Percentiles rank a stretch among this genome's conserved stretches.
phyloP scores from a whole-genome alignment of 257 asterid genomes.

The Capsicum chinense region DNA sequence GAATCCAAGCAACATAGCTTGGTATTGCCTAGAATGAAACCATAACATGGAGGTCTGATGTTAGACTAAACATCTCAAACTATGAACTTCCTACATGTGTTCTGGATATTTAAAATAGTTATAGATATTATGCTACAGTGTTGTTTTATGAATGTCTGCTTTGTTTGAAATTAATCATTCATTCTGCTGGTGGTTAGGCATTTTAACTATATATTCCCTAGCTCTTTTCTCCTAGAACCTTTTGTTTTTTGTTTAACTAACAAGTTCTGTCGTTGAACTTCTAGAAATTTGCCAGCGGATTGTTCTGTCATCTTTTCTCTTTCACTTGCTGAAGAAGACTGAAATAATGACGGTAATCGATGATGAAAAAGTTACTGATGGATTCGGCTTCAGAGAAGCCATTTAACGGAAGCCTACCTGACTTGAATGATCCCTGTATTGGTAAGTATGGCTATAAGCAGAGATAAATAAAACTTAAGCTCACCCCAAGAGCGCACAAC shows the following conservation, averaged over 20 bases:
- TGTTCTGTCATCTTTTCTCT: not conserved
- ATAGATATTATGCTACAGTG: not conserved
- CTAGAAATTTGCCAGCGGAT: not conserved
- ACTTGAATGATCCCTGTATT: slow-evolving; percentile 37
- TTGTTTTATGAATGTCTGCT: not conserved
- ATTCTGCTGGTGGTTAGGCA: slow-evolving; percentile 18
- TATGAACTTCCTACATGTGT: not conserved
- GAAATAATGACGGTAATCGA: not conserved
- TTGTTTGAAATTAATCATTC: not conserved
- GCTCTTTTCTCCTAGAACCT: not conserved
- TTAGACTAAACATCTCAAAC: no score
- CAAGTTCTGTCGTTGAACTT: not conserved
- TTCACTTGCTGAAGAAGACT: not conserved
- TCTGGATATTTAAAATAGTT: not conserved
- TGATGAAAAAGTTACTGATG: not conserved
- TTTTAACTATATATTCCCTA: not conserved
- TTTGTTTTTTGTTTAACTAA: not conserved
- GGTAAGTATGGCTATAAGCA: slow-evolving; percentile 91
- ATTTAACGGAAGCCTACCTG: no score
- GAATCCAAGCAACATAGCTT: no score
- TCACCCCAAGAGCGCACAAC: slow-evolving; percentile 26
- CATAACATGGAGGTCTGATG: no score
- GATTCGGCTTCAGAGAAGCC: no score
- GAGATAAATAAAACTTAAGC: slow-evolving; percentile 79
- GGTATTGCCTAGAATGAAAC: no score